Conservation (phyloP, 2,329 filamentous ascomycete genomes). For the Zalaria sp. region DNA sequence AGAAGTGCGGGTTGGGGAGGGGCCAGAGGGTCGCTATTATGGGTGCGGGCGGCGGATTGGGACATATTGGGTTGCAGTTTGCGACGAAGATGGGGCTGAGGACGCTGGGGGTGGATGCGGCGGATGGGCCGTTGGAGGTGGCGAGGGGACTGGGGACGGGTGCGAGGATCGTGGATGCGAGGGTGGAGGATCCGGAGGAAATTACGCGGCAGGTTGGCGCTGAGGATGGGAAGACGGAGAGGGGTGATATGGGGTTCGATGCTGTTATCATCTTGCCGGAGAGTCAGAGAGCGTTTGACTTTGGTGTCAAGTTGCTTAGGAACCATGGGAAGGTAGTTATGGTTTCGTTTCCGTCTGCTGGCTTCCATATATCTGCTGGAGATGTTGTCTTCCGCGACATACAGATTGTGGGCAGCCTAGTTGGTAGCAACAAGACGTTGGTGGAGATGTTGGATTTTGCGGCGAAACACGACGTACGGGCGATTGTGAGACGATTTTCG, state of each 20-base stretch:
- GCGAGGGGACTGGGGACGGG: slow-evolving; percentile 19
- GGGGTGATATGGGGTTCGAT: slow-evolving; percentile 30
- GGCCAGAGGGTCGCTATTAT: slow-evolving; percentile 25
- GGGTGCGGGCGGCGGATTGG: slow-evolving; percentile 22
- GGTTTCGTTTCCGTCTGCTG: slow-evolving; percentile 31
- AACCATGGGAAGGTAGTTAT: slow-evolving; percentile 32
- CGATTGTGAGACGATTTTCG: slow-evolving; percentile 21
- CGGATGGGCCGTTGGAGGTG: slow-evolving; percentile 20
- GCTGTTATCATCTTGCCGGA: slow-evolving; percentile 33
- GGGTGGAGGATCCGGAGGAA: slow-evolving; percentile 16
- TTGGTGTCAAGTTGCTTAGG: slow-evolving; percentile 27
- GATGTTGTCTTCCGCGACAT: slow-evolving; percentile 33
- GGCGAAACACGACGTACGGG: slow-evolving; percentile 20
- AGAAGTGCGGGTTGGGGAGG: slow-evolving; percentile 16
- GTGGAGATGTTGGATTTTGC: slow-evolving; percentile 27
- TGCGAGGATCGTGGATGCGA: slow-evolving; percentile 26
- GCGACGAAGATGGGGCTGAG: slow-evolving; percentile 19
- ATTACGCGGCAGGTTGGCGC: slow-evolving; percentile 19
- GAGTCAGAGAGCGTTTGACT: slow-evolving; percentile 33
- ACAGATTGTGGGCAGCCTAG: slow-evolving; percentile 25
- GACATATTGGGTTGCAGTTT: slow-evolving; percentile 19
- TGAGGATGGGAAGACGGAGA: slow-evolving; percentile 20
- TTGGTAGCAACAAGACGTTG: slow-evolving; percentile 26
- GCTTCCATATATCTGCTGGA: slow-evolving; percentile 27
- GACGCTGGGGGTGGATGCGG: slow-evolving; percentile 25